Base-by-base conservation (phyloP, 116 monocot genomes). In the Dioscorea cayenensis region DNA sequence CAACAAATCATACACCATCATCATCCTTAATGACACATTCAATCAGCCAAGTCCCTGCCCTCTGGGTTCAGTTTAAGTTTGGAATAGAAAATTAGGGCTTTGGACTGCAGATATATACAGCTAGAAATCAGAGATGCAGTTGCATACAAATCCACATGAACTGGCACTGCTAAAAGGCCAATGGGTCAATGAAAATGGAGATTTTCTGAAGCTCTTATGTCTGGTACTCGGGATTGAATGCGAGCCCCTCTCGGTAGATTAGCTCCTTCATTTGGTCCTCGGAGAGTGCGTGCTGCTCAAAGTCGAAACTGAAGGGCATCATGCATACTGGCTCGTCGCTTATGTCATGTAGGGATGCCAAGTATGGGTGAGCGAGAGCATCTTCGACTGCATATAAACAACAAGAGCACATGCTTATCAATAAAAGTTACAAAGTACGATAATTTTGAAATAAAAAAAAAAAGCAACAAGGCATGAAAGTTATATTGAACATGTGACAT, bases 201-300 rank as follows among this genome's bases (percentile, higher is more conserved):
- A 5, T 32, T 23, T 23, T 32, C 43, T 6, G 2, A 49, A 12
- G 21, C 11, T 48, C 12, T 48, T 49, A 36, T 3, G 14, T 43
- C 64, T 75, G 81, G 64, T 83, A 85, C 49, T 90, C 87, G 0
- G 91, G 88, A 55, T 91, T 95, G 76, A 95, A 91, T n/a, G 88
- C 86, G 11, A 95, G 86, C 18, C 86, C 88, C 77, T 95, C 94
- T 36, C 84, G 67, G 67, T 91, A 84, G 50, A 95, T 91, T 17
- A 91, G 83, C 68, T 91, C 94, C 67, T 89, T 95, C 86, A 94
- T 94, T 66, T 94, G 90, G 10, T 90, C 94, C 29, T 95, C 94
- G 1, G 94, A 79, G 11, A 95, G 73, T 36, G 77, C 76, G 27
- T 95, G 88, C 75, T 95, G 94, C 73, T 95, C 94, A 65, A 95